Base-by-base conservation (phyloP, 2,329 filamentous ascomycete genomes). In the Cladophialophora psammophila region DNA sequence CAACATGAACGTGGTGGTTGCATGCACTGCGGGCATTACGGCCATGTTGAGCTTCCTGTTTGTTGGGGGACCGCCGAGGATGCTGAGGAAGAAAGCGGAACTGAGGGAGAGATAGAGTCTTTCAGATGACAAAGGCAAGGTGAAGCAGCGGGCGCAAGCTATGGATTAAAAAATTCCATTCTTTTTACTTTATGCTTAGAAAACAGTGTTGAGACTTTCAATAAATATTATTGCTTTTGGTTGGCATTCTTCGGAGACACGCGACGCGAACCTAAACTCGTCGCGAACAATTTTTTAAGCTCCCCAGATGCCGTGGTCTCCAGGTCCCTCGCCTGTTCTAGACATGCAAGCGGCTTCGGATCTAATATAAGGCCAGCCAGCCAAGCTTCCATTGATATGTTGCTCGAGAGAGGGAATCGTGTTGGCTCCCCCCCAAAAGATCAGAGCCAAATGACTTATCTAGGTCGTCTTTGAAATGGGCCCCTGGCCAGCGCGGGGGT, bases 1-100 rank as follows among this genome's bases (percentile, higher is more conserved):
- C 13, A 69, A 72, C 63, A 73, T 71, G 70, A 73, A 72, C 60
- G 31, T 64, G 10, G 69, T 70, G 10, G 58, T 73, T 1, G 72
- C 68, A 1, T 63, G 18, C 48, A 64, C 73, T 26, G 59, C 70
- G n/a, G 69, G 54, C 12, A 5, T 72, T 12, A 72, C 70, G n/a
- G 70, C 71, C 9, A 31, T 72, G 1, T 40, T 73, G 52, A 71
- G 68, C 9, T 71, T 71, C 50, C 31, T 69, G 13, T 73, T 60
- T 53, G 52, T 74, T 36, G 71, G 71, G 10, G 72, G 71, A 5
- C 69, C 48, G 38, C 69, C 72, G 52, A 67, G 54, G 35, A 52
- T 61, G 3, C 13, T 38, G 31, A 62, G n/a, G 34, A 59, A 55
- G 40, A 50, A 32, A 56, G 52, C 8, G 35, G 12, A 53, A 7